Evolutionary conservation across 768 basidiomycete genomes (phyloP), one percentile per base, ranked within the genome.

Genomic region (Lactarius trivialis): DNA sequence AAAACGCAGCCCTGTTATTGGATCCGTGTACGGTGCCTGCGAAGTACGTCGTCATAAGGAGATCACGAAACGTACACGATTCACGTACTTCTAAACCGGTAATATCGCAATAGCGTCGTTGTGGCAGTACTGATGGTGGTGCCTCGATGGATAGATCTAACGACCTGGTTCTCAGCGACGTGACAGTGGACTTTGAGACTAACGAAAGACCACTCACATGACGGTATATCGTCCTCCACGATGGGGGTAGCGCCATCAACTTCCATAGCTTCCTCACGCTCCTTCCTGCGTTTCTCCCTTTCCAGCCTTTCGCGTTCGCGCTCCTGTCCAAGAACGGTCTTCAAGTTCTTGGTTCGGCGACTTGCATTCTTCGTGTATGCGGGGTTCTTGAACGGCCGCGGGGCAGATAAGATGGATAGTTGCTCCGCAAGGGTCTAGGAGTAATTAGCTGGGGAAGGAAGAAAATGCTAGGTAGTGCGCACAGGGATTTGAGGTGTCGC

Each of bases 1-100:
- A 70, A 88, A 93, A 4, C 91, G 81, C 11, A 93, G 76, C 1
- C 85, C 85, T 0, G 90, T 91, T 2, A 83, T 81, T 7, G 91
- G 91, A 67, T 93, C 89, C 0, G 88, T 92, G 66, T 93, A 93
- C 1, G 87, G 89, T 0, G 88, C 90, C 89, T 90, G 28, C 3
- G 19, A 5, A 2, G 41, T 53, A 7, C 8, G 8, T 17, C 39
- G 33, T 30, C 9, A 43, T 12, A 21, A 30, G 14, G 26, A 53
- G 19, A 15, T 21, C n/a, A 45, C 7, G 15, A 50, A 26, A 30
- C 17, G 7, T 12, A 24, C 39, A 12, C 51, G 36, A 30, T 24
- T 6, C 37, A 55, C 73, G 8, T 33, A 88, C 90, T 73, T 91
- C 89, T 14, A 93, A 77, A 0, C 91, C 89, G 0, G 91, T 93